Evolutionary conservation across 78 protist species (phyloP).

Genomic region (Guillardia theta): DNA sequence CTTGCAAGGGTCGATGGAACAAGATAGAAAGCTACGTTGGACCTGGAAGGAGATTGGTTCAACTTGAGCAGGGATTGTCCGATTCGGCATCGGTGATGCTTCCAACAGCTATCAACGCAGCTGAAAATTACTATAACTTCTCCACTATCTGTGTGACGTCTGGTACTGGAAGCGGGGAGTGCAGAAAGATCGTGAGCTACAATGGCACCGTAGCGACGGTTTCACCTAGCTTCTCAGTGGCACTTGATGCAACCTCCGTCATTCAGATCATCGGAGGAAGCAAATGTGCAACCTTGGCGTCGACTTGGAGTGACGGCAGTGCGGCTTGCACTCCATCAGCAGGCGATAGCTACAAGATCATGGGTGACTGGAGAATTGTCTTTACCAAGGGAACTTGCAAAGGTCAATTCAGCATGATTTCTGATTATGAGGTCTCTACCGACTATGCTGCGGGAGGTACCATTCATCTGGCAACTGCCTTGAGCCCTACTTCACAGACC

Average conservation of each 20-base stretch:
- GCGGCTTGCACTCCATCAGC: neutral
- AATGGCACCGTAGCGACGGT: neutral
- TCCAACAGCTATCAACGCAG: neutral
- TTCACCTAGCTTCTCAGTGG: neutral
- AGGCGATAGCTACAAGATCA: neutral
- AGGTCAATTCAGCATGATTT: neutral
- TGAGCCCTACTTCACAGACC: too few species aligned
- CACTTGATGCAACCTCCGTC: neutral
- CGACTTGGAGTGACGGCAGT: neutral
- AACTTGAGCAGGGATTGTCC: too few species aligned
- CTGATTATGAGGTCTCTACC: neutral
- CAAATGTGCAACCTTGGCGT: neutral
- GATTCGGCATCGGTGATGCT: neutral
- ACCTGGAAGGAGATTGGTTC: too few species aligned
- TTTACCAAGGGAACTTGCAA: neutral
- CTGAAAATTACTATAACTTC: neutral
- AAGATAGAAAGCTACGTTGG: neutral
- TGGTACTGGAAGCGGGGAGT: neutral
- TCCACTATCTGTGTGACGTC: neutral
- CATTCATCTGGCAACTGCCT: too few species aligned
- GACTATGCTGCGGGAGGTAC: neutral
- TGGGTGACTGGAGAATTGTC: neutral
- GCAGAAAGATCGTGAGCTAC: neutral
- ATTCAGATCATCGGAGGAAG: neutral
- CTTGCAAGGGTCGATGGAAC: neutral